phyloP scores from a whole-genome alignment of 192 early-diverging fungal species.

The Dissophora globulifera region DNA sequence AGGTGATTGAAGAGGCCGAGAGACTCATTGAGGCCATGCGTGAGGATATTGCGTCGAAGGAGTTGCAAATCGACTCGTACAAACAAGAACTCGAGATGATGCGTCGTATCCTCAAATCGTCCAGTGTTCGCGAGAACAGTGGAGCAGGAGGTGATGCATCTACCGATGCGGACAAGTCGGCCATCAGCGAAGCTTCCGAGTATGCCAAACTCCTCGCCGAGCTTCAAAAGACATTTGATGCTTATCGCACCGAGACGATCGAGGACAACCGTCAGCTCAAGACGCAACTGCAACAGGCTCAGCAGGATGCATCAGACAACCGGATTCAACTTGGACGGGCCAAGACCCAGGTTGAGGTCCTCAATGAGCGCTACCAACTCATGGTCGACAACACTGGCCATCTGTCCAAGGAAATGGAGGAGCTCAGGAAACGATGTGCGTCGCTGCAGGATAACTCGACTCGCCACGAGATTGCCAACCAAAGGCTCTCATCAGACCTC shows the following conservation, averaged over 20 bases:
- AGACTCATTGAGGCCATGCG: slow-evolving; percentile 65
- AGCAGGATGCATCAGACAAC: slow-evolving; percentile 67
- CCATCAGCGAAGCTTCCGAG: slow-evolving; percentile 14
- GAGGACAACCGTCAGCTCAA: slow-evolving; percentile 67
- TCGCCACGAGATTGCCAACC: slow-evolving; percentile 69
- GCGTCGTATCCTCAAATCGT: slow-evolving; percentile 49
- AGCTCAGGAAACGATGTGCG: slow-evolving; percentile 69
- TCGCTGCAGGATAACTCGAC: slow-evolving; percentile 60
- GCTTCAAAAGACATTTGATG: slow-evolving; percentile 72
- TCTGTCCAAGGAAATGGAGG: slow-evolving; percentile 69
- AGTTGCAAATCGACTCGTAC: slow-evolving; percentile 59
- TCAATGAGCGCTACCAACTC: slow-evolving; percentile 72
- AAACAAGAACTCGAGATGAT: slow-evolving; percentile 71
- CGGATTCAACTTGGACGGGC: slow-evolving; percentile 70
- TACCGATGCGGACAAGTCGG: neutral
- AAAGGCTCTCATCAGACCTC: slow-evolving; percentile 63
- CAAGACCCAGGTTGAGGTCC: slow-evolving; percentile 67
- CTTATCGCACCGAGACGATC: slow-evolving; percentile 71
- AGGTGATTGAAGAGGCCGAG: slow-evolving; percentile 63
- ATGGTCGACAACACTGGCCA: slow-evolving; percentile 61
- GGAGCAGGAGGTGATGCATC: neutral
- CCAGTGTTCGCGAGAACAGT: slow-evolving; percentile 15
- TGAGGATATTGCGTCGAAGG: slow-evolving; percentile 64
- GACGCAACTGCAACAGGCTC: slow-evolving; percentile 58
- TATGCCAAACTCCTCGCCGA: slow-evolving; percentile 58